A percentile compares a stretch with the other conserved stretches of the same genome.
These are phyloP conservation scores for Camellia oleifera DNA, from an alignment of 179 eudicot species.

Conservation along the genomic window DNA sequence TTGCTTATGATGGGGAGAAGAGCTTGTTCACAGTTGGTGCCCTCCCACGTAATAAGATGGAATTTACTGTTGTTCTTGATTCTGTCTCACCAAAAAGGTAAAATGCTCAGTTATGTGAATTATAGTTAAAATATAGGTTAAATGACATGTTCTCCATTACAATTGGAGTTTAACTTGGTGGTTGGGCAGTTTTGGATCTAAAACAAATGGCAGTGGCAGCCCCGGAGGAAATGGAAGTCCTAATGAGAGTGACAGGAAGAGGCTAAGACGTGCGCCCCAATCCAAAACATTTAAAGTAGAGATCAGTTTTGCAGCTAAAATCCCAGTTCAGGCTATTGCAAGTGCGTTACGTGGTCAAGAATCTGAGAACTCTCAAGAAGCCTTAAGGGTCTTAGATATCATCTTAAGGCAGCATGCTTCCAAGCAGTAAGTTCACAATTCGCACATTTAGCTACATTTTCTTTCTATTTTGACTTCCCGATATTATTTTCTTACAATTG, in stretches of 20 bases:
- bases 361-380: conserved; percentile 61
- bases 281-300: conserved; percentile 58
- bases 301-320: conserved; percentile 65
- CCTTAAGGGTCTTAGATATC: conserved; percentile 61
- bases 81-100: conserved; percentile 53
- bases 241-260: conserved; percentile 43
- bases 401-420: conserved; percentile 81
- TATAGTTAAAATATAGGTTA: not conserved
- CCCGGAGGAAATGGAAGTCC: conserved; percentile 43
- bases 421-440: conserved; percentile 41
- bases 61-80: conserved; percentile 45
- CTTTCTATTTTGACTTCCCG: not conserved
- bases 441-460: not conserved
- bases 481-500: not conserved
- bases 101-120: not conserved
- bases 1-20: conserved; percentile 65
- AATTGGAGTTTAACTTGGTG: too few relatives aligned
- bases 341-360: conserved; percentile 68
- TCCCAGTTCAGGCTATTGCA: conserved; percentile 64
- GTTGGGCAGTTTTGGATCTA: conserved; percentile 1
- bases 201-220: conserved; percentile 42
- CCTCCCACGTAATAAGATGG: conserved; percentile 38
- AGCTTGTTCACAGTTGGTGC: conserved; percentile 57
- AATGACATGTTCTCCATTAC: not conserved
- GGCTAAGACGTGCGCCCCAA: conserved; percentile 40